phyloP scores from a whole-genome alignment of 2,329 filamentous ascomycete genomes.

The Parastagonospora nodorum region DNA sequence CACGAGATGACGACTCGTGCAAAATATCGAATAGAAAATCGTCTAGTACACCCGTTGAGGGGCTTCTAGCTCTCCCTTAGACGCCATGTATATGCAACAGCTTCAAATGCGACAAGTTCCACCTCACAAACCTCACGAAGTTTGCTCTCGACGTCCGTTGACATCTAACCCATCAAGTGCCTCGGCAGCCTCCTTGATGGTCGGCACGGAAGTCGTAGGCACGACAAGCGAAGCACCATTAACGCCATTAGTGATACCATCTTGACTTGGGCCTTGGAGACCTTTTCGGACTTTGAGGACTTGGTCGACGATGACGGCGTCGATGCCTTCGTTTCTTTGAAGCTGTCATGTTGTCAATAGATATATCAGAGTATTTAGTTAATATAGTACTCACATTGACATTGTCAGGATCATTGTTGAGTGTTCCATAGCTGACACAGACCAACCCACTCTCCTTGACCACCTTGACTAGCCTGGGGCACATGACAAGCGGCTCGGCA shows the following conservation, averaged over 20 bases:
- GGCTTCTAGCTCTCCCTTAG: background rate
- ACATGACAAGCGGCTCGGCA: constrained; percentile 87
- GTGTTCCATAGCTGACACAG: constrained; percentile 88
- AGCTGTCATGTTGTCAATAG: constrained; percentile 56
- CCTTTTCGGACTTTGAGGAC: constrained; percentile 92
- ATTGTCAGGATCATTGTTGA: constrained; percentile 86
- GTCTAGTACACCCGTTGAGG: background rate
- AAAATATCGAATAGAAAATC: background rate
- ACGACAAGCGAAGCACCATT: constrained; percentile 9
- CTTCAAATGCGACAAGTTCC: background rate
- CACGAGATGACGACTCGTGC: constrained; percentile 1
- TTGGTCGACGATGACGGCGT: constrained; percentile 96
- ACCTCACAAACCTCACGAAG: background rate
- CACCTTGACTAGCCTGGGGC: constrained; percentile 84
- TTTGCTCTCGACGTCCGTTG: background rate
- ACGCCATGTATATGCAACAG: background rate
- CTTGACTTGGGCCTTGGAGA: constrained; percentile 60
- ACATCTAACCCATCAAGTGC: background rate
- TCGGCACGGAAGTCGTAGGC: constrained; percentile 6
- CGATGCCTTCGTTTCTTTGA: constrained; percentile 94
- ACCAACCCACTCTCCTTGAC: constrained; percentile 94
- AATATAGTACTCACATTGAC: constrained; percentile 69
- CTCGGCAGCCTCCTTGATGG: constrained; percentile 7
- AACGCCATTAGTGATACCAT: background rate
- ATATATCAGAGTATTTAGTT: background rate